Percentiles rank a stretch among this genome's conserved stretches.
Evolutionary conservation across 2,329 filamentous ascomycete species (phyloP).

Genomic region (Aplosporella prunicola): DNA sequence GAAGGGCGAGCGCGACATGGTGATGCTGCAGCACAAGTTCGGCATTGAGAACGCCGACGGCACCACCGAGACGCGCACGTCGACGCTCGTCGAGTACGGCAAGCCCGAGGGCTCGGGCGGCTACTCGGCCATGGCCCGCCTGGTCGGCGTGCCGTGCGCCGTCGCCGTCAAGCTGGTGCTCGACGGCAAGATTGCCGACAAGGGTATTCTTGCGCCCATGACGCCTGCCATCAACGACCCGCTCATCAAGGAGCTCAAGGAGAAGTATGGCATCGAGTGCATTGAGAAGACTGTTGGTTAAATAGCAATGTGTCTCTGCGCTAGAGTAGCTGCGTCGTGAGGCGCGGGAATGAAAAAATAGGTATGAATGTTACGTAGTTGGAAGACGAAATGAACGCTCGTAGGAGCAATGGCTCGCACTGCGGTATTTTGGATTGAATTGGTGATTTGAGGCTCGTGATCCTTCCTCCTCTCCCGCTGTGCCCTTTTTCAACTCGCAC

Average conservation of each 20-base stretch:
- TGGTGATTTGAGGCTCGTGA: too few species aligned
- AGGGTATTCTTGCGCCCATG: constrained; percentile 71
- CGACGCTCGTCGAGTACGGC: constrained; percentile 76
- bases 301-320: background rate
- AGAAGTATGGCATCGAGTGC: constrained; percentile 65
- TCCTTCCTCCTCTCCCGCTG: too few species aligned
- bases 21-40: constrained; percentile 73
- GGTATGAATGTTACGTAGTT: too few species aligned
- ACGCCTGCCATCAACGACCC: constrained; percentile 60
- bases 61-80: constrained; percentile 64
- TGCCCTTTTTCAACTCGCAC: too few species aligned
- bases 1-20: constrained; percentile 73
- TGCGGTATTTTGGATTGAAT: too few species aligned
- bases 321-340: background rate
- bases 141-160: constrained; percentile 67
- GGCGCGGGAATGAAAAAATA: too few species aligned
- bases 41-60: constrained; percentile 77
- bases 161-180: constrained; percentile 71
- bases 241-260: constrained; percentile 67
- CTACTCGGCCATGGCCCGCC: constrained; percentile 75
- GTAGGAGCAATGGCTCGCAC: too few species aligned
- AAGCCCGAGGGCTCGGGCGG: constrained; percentile 61
- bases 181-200: constrained; percentile 61
- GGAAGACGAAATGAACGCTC: too few species aligned
- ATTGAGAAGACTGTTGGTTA: constrained; percentile 52